Evolutionary conservation across 139 green algal genomes (phyloP).

Genomic region (Chlorella sp.): DNA sequence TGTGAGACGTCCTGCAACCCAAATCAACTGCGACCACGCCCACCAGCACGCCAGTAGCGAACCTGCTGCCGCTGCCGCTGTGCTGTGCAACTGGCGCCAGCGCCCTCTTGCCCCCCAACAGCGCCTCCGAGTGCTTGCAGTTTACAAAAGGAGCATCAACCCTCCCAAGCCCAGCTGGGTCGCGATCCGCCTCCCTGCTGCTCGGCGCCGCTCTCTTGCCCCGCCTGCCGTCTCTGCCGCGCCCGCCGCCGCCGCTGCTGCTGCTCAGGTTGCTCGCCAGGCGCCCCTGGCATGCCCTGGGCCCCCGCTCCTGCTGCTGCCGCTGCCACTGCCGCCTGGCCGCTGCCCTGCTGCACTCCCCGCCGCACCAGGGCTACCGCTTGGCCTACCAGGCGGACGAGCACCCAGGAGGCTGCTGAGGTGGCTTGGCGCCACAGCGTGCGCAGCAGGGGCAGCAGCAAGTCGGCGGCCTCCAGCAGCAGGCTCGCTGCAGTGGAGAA

Average conservation of each 20-base stretch:
- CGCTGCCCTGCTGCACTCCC: constrained; percentile 49
- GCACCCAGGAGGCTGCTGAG: constrained; percentile 50
- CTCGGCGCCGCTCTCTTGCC: neutral
- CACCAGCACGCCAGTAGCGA: too few relatives aligned
- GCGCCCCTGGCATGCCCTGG: neutral
- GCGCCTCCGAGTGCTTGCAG: too few relatives aligned
- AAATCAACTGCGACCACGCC: too few relatives aligned
- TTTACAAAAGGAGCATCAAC: too few relatives aligned
- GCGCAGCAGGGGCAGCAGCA: constrained; percentile 45
- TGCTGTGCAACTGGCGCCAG: neutral
- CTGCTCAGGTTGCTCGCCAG: neutral
- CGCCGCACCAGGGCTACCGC: constrained; percentile 58
- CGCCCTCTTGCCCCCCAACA: too few relatives aligned
- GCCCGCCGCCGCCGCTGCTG: neutral
- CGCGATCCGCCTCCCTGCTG: neutral
- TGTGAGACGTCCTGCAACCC: too few relatives aligned
- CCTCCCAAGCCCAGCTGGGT: too few relatives aligned
- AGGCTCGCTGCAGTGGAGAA: constrained; percentile 28
- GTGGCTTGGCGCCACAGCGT: constrained; percentile 25
- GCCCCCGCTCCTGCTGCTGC: neutral
- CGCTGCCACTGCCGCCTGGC: neutral
- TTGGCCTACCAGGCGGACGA: constrained; percentile 58
- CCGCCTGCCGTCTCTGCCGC: neutral
- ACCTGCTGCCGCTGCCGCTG: neutral
- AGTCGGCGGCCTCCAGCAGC: constrained; percentile 48